Percentiles rank a stretch among this genome's conserved stretches.
Conservation (phyloP, 192 early-diverging fungal genomes). For the Podochytrium sp. region DNA sequence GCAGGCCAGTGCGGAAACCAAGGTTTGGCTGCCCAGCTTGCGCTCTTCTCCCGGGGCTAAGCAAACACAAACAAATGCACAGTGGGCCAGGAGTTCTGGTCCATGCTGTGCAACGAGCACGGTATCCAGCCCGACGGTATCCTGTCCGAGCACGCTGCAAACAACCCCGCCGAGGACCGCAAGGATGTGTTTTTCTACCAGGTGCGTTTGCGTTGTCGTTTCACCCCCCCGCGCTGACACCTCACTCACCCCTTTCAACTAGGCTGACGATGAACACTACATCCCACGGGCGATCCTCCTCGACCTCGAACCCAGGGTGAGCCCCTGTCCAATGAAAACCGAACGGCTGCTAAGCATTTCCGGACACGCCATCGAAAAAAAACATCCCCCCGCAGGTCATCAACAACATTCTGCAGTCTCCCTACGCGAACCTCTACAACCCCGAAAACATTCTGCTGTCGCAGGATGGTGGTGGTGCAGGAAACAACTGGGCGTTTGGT, state of each 20-base stretch:
- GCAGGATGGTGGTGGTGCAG: constrained; percentile 94
- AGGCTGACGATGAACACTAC: constrained; percentile 99
- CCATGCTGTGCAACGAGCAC: constrained; percentile 89
- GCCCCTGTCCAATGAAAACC: neutral
- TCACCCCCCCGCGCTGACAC: no score
- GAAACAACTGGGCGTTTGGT: constrained; percentile 96
- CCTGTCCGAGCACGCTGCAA: constrained; percentile 83
- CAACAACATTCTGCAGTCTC: constrained; percentile 83
- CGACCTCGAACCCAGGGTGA: constrained; percentile 91
- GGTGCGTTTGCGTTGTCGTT: no score
- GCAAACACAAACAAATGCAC: neutral
- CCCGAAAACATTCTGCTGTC: constrained; percentile 95
- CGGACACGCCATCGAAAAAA: neutral
- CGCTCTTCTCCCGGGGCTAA: neutral
- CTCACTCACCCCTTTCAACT: neutral
- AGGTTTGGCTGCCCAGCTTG: constrained; percentile 57
- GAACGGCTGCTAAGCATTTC: neutral
- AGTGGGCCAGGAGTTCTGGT: constrained; percentile 98
- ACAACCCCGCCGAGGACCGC: constrained; percentile 62
- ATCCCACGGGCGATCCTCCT: constrained; percentile 92
- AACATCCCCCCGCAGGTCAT: constrained; percentile 65
- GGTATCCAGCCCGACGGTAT: constrained; percentile 94
- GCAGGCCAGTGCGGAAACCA: constrained; percentile 98
- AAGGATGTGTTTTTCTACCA: constrained; percentile 99
- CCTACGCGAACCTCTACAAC: constrained; percentile 93